These are phyloP conservation scores for Endocalyx cinctus DNA, from an alignment of 2,329 filamentous ascomycete genomes.

Conservation along the genomic window DNA sequence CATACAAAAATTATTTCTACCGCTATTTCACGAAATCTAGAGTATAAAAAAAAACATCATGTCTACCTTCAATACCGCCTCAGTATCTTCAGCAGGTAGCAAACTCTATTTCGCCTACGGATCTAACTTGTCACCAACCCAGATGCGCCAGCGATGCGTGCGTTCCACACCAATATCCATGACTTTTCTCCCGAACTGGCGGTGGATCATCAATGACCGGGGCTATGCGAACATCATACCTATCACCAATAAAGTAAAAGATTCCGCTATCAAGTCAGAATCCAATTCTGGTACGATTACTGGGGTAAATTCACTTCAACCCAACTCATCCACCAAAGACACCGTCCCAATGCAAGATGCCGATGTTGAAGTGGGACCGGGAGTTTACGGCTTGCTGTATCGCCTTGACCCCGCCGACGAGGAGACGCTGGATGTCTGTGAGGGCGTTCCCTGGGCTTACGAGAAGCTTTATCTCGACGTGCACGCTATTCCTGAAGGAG, in stretches of 20 bases:
- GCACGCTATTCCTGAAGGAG: background rate
- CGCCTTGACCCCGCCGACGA: slow-evolving; percentile 47
- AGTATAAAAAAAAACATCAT: too few species aligned
- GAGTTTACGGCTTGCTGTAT: slow-evolving; percentile 57
- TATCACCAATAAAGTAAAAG: too few species aligned
- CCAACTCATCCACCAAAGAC: too few species aligned
- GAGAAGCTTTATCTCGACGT: slow-evolving; percentile 48
- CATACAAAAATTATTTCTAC: too few species aligned
- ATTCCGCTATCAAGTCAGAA: slow-evolving; percentile 30
- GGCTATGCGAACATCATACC: slow-evolving; percentile 71
- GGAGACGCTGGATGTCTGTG: slow-evolving; percentile 46
- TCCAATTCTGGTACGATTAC: background rate
- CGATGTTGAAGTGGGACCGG: slow-evolving; percentile 20
- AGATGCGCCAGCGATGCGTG: slow-evolving; percentile 63
- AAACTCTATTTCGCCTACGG: slow-evolving; percentile 67
- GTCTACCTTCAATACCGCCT: too few species aligned
- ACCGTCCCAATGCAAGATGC: background rate
- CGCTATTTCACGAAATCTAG: too few species aligned
- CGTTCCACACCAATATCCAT: slow-evolving; percentile 51
- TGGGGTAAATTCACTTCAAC: too few species aligned
- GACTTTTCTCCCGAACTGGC: slow-evolving; percentile 51
- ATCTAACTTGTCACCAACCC: slow-evolving; percentile 61
- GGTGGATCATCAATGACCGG: slow-evolving; percentile 62
- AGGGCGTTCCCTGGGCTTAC: slow-evolving; percentile 62
- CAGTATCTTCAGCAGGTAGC: too few species aligned